Conservation (phyloP, 2,329 filamentous ascomycete species). For the Chaetomium globosum region DNA sequence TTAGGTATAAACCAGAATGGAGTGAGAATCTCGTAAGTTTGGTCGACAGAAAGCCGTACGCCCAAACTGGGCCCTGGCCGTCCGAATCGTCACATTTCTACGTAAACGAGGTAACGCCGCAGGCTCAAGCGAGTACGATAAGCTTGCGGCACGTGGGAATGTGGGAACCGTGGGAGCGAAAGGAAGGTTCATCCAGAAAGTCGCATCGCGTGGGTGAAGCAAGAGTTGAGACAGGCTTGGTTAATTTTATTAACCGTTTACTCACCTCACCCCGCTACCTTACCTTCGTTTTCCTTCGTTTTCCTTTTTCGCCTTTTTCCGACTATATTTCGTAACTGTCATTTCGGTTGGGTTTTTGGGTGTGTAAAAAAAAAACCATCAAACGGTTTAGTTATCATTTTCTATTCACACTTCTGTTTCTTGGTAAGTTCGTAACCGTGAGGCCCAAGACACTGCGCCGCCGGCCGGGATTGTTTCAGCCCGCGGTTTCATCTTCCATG, state of each 20-base stretch:
- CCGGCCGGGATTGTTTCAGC: slow-evolving; percentile 36
- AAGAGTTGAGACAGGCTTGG: not conserved
- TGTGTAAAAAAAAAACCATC: not conserved
- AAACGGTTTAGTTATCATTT: not conserved
- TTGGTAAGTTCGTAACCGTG: not conserved
- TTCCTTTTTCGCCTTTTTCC: too few species aligned
- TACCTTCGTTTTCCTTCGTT: too few species aligned
- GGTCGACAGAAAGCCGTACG: too few species aligned
- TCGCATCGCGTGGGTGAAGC: not conserved
- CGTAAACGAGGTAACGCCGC: not conserved
- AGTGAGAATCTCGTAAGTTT: too few species aligned
- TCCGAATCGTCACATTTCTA: not conserved
- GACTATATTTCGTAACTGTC: too few species aligned
- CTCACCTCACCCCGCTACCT: too few species aligned
- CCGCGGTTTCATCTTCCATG: slow-evolving; percentile 36
- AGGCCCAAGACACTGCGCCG: not conserved
- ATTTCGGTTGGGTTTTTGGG: not conserved
- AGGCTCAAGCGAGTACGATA: not conserved
- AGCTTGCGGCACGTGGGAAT: not conserved
- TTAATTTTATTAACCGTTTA: too few species aligned
- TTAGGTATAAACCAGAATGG: too few species aligned
- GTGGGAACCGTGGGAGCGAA: not conserved
- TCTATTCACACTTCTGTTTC: not conserved
- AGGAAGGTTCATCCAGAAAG: not conserved
- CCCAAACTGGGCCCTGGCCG: not conserved